Base-by-base conservation (phyloP, 2,329 filamentous ascomycete genomes). In the Penicillium sp. region DNA sequence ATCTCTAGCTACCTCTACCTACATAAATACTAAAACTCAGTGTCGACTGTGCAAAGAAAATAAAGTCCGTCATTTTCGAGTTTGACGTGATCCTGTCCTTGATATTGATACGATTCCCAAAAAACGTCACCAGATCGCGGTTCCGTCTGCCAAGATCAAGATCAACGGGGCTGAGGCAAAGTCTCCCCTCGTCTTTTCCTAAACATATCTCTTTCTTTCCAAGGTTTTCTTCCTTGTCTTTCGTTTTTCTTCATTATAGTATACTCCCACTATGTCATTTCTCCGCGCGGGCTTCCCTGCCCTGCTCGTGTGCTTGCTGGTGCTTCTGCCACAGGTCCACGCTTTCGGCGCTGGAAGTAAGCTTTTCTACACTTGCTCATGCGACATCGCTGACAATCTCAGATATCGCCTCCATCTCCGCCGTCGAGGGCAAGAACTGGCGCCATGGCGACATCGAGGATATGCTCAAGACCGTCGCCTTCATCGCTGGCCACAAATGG, bases 401-500 rank as follows among this genome's bases (percentile, higher is more conserved):
- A 75, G 72, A 75, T 50, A 75, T 75, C 50, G 73, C 73, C 41
- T 78, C 75, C 2, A 76, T 78, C 46, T 77, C 75, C 1, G 68
- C 72, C 18, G 63, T 78, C 37, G 75, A 78, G 60, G 75, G 75
- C 50, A 73, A 74, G 48, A 78, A 78, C 53, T 78, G 75, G 75
- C 75, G 75, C 50, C 75, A 78, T 76, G 75, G 75, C 35, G 87
- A 90, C 66, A 89, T 90, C 55, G 86, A 90, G 74, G 88, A 92
- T 69, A 83, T 88, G 72, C 81, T 93, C 61, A 86, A 88, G 69
- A 87, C 83, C 5, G 72, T 92, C 57, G 81, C 85, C 27, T 91
- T 89, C 62, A 78, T 92, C 50, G 80, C 86, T 55, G 88, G 88
- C 50, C 88, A 90, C 66, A 92, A 92, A 74, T 93, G 88, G 88